These are phyloP conservation scores for Trametes polyzona DNA, from an alignment of 1,284 basidiomycete species.

Conservation along the genomic window DNA sequence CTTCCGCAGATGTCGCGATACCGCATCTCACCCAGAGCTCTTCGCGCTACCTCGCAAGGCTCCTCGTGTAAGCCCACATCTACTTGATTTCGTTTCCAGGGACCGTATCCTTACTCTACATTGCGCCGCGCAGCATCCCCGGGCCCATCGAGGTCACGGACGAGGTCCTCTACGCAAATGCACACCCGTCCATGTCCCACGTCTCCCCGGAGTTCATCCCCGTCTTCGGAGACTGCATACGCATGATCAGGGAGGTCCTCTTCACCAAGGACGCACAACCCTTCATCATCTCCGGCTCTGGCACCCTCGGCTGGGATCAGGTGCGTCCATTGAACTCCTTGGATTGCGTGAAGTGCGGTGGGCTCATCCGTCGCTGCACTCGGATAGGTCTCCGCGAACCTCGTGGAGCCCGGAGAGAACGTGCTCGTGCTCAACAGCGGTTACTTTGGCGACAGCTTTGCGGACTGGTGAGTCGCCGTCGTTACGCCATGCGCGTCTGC, in stretches of 20 bases:
- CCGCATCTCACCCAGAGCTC: conserved; percentile 10
- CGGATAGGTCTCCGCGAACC: conserved; percentile 74
- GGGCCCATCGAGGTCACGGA: conserved; percentile 85
- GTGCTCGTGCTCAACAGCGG: conserved; percentile 84
- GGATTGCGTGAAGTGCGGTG: not conserved
- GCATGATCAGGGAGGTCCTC: conserved; percentile 81
- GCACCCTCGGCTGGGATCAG: conserved; percentile 95
- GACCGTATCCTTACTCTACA: not conserved
- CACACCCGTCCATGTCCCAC: conserved; percentile 89
- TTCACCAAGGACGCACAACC: conserved; percentile 81
- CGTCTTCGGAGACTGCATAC: conserved; percentile 89
- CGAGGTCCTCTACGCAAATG: conserved; percentile 83
- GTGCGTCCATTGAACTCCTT: conserved; percentile 37
- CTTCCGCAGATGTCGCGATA: not conserved
- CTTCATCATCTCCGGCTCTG: conserved; percentile 90
- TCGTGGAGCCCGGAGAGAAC: conserved; percentile 81
- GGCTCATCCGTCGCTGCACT: not conserved
- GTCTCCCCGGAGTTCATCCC: conserved; percentile 90
- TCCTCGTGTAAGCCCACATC: conserved; percentile 77
- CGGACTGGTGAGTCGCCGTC: conserved; percentile 80
- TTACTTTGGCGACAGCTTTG: conserved; percentile 89
- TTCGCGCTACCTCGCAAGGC: conserved; percentile 40
- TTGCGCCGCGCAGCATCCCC: conserved; percentile 58
- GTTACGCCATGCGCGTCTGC: not conserved
- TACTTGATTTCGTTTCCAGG: conserved; percentile 4